phyloP scores from a whole-genome alignment of 805 yeast genomes.

The Peterozyma xylosa region DNA sequence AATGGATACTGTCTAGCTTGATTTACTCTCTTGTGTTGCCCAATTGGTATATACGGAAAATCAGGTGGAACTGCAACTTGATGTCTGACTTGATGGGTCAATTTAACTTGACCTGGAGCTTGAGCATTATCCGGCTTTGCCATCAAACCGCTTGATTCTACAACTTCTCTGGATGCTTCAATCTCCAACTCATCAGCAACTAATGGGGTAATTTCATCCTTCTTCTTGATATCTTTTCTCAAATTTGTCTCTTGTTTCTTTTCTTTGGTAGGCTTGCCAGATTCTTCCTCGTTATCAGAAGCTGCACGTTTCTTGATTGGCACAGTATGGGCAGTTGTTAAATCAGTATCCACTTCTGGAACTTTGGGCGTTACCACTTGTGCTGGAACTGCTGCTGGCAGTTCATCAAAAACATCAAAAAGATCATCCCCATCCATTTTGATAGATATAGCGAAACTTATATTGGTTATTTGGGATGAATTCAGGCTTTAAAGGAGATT shows the following conservation, averaged over 20 bases:
- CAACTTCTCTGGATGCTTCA: constrained; percentile 84
- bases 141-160: constrained; percentile 69
- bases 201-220: constrained; percentile 52
- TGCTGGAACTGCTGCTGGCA: constrained; percentile 29
- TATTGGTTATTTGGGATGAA: no score
- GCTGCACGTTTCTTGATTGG: constrained; percentile 6
- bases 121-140: constrained; percentile 28
- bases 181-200: constrained; percentile 84
- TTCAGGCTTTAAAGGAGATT: no score
- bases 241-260: constrained; percentile 19
- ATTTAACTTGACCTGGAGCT: constrained; percentile 42
- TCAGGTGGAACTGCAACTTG: constrained; percentile 96
- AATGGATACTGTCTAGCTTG: constrained; percentile 93
- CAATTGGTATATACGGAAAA: constrained; percentile 81
- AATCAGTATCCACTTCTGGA: constrained; percentile 8
- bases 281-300: constrained; percentile 7
- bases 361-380: constrained; percentile 18
- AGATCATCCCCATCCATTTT: constrained; percentile 36
- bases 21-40: constrained; percentile 68
- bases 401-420: constrained; percentile 56
- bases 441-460: not conserved
- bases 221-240: constrained; percentile 13
- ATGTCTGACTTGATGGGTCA: constrained; percentile 92
- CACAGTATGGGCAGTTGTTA: constrained; percentile 2
- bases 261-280: constrained; percentile 17